These are phyloP conservation scores for Aurantiochytrium sp. DNA, from an alignment of 108 stramenopile species.

Conservation along the genomic window DNA sequence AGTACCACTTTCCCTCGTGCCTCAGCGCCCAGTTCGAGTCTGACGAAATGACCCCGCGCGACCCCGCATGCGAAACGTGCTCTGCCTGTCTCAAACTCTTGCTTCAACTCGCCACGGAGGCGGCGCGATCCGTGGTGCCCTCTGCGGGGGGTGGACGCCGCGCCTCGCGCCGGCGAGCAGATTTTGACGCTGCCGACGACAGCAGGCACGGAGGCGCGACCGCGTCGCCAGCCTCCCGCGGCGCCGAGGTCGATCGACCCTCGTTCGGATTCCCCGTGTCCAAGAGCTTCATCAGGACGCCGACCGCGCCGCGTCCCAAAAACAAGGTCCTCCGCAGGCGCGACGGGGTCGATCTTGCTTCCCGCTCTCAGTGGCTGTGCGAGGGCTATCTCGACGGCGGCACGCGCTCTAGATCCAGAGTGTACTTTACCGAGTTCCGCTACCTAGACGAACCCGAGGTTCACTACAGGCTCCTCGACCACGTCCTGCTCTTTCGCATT, in stretches of 20 bases:
- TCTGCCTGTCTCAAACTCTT: background rate
- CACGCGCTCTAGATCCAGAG: background rate
- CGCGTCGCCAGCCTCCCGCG: background rate
- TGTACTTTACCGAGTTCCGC: slow-evolving; percentile 7
- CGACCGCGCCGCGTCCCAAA: background rate
- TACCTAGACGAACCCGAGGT: background rate
- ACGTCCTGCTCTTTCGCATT: slow-evolving; percentile 19
- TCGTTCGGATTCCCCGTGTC: background rate
- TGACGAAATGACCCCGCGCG: background rate
- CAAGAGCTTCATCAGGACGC: background rate
- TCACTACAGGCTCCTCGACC: background rate
- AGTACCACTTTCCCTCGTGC: background rate
- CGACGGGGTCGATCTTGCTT: background rate
- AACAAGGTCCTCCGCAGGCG: background rate
- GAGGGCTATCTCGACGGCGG: background rate
- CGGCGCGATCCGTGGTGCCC: background rate
- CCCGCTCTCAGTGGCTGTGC: slow-evolving; percentile 2
- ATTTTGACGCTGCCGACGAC: background rate
- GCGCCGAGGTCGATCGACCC: background rate
- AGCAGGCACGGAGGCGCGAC: background rate
- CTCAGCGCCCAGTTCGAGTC: background rate
- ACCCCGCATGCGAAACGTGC: background rate
- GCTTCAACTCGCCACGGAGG: background rate
- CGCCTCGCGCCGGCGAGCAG: background rate
- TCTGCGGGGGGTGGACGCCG: background rate